These are phyloP conservation scores for Paramecium octaurelia DNA, from an alignment of 73 alveolate genomes.

Conservation along the genomic window DNA sequence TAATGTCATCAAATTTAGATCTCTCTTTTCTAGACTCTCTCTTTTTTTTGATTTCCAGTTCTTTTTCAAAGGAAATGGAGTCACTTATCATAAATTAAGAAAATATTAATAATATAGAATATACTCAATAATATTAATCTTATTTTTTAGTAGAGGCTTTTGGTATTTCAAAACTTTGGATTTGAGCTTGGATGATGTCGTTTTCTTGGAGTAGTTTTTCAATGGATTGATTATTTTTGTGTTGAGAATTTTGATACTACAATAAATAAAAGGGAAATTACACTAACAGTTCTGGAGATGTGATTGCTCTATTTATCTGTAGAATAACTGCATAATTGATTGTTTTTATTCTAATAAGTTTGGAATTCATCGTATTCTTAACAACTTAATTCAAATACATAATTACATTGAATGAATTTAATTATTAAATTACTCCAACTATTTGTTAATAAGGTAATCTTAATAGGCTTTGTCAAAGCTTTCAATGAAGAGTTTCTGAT, in stretches of 20 bases:
- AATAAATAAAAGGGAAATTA: neutral
- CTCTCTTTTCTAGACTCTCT: neutral
- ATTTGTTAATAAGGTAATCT: neutral
- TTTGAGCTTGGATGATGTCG: neutral
- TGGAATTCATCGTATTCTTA: neutral
- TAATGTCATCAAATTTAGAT: neutral
- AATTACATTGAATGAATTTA: constrained; percentile 7
- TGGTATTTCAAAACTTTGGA: neutral
- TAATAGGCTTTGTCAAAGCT: neutral
- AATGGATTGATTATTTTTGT: neutral
- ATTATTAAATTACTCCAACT: neutral
- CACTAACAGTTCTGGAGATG: neutral
- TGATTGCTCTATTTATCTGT: neutral
- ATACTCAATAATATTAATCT: neutral
- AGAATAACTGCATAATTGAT: neutral
- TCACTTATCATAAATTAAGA: neutral
- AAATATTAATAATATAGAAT: neutral
- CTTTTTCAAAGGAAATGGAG: neutral
- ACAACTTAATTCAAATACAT: neutral
- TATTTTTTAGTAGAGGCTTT: neutral
- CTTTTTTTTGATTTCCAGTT: neutral
- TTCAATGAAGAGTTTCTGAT: neutral
- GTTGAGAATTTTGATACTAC: neutral
- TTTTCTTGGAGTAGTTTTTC: neutral
- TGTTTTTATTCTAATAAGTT: neutral